phyloP scores from a whole-genome alignment of 2,329 filamentous ascomycete species.

The Raffaelea arxii region DNA sequence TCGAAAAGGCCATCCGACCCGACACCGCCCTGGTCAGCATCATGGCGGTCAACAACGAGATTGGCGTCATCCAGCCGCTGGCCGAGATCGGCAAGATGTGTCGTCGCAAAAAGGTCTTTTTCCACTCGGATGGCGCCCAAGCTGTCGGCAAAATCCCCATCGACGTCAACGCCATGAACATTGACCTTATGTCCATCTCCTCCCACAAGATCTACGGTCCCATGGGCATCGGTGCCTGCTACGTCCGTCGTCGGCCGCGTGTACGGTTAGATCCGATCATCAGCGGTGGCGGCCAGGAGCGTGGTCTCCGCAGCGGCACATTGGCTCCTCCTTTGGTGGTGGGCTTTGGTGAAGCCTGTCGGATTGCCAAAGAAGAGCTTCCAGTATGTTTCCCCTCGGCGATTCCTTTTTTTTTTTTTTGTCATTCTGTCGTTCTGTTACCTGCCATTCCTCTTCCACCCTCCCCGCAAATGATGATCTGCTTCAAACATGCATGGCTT shows the following conservation, averaged over 20 bases:
- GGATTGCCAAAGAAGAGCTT: conserved; percentile 84
- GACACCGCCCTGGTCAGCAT: conserved; percentile 91
- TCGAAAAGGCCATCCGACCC: conserved; percentile 81
- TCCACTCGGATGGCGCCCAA: conserved; percentile 94
- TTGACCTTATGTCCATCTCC: conserved; percentile 97
- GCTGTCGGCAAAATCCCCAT: conserved; percentile 97
- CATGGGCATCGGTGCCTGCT: conserved; percentile 95
- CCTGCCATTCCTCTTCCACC: conserved; percentile 6
- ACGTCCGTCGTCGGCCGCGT: conserved; percentile 81
- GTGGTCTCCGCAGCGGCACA: conserved; percentile 88
- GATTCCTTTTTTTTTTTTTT: background rate
- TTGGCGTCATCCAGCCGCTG: conserved; percentile 95
- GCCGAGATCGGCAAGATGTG: conserved; percentile 90
- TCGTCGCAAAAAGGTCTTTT: conserved; percentile 86
- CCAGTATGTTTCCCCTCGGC: conserved; percentile 50
- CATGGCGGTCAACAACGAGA: conserved; percentile 99
- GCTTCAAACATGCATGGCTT: conserved; percentile 81
- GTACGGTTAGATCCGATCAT: conserved; percentile 95
- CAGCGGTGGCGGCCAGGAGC: conserved; percentile 89
- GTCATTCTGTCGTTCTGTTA: conserved; percentile 6
- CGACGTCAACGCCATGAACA: conserved; percentile 95
- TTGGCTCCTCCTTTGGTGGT: conserved; percentile 81
- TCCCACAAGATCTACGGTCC: conserved; percentile 98
- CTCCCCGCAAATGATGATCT: conserved; percentile 83
- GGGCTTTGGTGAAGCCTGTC: conserved; percentile 91